Evolutionary conservation across 2,329 filamentous ascomycete species (phyloP).

Genomic region (Ophiostoma perfectum): DNA sequence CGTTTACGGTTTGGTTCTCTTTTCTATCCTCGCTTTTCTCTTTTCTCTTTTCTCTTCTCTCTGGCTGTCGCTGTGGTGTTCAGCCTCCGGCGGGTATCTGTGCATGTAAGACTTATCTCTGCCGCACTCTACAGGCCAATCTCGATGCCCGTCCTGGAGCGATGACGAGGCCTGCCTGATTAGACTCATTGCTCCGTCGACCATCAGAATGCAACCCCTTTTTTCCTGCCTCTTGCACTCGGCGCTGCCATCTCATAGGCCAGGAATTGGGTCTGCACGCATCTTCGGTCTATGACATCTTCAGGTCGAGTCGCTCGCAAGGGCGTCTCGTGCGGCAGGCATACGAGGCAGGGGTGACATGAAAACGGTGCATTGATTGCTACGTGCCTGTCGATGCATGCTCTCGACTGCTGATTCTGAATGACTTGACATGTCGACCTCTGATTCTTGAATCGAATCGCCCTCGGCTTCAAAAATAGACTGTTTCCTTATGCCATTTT

Average conservation of each 20-base stretch:
- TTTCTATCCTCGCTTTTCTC: too few relatives aligned
- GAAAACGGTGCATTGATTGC: neutral
- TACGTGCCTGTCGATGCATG: neutral
- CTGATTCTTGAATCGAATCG: too few relatives aligned
- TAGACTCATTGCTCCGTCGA: constrained; percentile 4
- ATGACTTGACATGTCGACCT: too few relatives aligned
- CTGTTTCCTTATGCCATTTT: constrained; percentile 3
- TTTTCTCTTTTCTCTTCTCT: neutral
- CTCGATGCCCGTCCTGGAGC: neutral
- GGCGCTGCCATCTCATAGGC: neutral
- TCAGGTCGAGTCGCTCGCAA: too few relatives aligned
- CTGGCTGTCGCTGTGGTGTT: neutral
- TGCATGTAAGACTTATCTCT: neutral
- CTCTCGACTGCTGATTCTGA: neutral
- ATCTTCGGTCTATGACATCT: too few relatives aligned
- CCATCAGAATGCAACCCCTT: neutral
- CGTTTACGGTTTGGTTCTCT: neutral
- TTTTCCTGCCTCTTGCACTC: neutral
- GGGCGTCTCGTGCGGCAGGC: too few relatives aligned
- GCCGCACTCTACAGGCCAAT: neutral
- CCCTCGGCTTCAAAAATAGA: neutral
- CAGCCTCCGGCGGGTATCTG: neutral
- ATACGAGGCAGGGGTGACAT: neutral
- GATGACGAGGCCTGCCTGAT: constrained; percentile 7
- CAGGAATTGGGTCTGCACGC: neutral